Evolutionary conservation across 2,329 filamentous ascomycete species (phyloP).

Genomic region (Blastomyces parvus): DNA sequence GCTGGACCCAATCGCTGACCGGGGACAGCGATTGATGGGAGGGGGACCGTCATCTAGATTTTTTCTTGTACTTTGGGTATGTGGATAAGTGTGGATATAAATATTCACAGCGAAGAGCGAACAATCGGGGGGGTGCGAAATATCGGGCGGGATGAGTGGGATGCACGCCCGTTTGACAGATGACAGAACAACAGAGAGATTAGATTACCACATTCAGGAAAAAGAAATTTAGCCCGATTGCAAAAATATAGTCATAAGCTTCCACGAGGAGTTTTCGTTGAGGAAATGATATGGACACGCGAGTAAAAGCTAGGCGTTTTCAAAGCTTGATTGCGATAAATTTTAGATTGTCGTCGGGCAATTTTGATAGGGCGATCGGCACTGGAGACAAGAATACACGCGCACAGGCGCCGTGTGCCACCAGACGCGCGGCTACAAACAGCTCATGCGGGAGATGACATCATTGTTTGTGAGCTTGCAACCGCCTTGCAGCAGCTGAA

Average conservation of each 20-base stretch:
- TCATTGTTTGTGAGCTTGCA: neutral
- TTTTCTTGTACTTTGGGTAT: neutral
- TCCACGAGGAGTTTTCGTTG: neutral
- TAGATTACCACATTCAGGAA: too few relatives aligned
- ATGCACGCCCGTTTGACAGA: too few relatives aligned
- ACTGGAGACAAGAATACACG: neutral
- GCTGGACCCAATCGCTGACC: slow-evolving; percentile 68
- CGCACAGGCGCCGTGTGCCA: neutral
- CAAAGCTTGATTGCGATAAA: neutral
- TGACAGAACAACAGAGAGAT: too few relatives aligned
- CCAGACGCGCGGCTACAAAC: neutral
- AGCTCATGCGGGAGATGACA: slow-evolving; percentile 9
- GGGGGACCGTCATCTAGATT: slow-evolving; percentile 22
- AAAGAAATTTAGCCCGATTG: too few relatives aligned
- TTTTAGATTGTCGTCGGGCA: neutral
- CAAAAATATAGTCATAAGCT: too few relatives aligned
- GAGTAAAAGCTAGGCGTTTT: neutral
- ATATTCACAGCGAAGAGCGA: too few relatives aligned
- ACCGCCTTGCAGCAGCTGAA: too few relatives aligned
- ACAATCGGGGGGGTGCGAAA: too few relatives aligned
- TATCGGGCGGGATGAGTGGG: too few relatives aligned
- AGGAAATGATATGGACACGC: neutral
- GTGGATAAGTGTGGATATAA: too few relatives aligned
- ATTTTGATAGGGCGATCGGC: neutral
- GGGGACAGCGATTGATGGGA: slow-evolving; percentile 57